These are phyloP conservation scores for Nemania sp. DNA, from an alignment of 2,329 filamentous ascomycete species.

Conservation along the genomic window DNA sequence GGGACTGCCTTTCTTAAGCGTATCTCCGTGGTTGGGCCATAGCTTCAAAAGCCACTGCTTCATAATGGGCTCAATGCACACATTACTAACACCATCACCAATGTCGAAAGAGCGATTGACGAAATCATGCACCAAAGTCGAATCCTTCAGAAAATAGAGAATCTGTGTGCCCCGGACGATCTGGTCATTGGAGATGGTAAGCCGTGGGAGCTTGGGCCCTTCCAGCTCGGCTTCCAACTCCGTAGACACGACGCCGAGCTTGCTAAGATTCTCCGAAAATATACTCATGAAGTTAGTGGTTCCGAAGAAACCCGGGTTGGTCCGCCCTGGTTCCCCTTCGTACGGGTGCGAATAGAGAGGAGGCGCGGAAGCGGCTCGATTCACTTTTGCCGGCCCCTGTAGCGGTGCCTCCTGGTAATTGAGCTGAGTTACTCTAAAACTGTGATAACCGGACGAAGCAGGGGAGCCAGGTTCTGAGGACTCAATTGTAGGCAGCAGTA, in stretches of 20 bases:
- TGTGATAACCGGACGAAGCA: slow-evolving; percentile 17
- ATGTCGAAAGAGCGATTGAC: slow-evolving; percentile 49
- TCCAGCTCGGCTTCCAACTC: slow-evolving; percentile 40
- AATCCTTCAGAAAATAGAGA: slow-evolving; percentile 51
- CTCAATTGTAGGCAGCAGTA: slow-evolving; percentile 44
- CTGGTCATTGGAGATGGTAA: slow-evolving; percentile 49
- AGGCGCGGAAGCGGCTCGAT: slow-evolving; percentile 51
- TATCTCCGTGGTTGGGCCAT: slow-evolving; percentile 46
- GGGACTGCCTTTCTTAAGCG: slow-evolving; percentile 49
- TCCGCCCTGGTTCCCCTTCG: slow-evolving; percentile 37
- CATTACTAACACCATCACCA: slow-evolving; percentile 45
- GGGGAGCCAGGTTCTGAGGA: slow-evolving; percentile 25
- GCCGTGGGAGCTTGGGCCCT: slow-evolving; percentile 42
- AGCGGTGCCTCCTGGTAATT: slow-evolving; percentile 25
- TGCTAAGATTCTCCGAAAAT: slow-evolving; percentile 50
- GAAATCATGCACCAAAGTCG: slow-evolving; percentile 48
- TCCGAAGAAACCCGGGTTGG: slow-evolving; percentile 50
- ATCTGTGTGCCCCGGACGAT: slow-evolving; percentile 50
- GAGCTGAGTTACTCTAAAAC: slow-evolving; percentile 17
- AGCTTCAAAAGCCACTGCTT: slow-evolving; percentile 51
- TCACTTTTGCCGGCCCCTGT: slow-evolving; percentile 40
- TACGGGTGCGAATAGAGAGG: slow-evolving; percentile 43
- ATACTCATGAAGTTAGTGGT: slow-evolving; percentile 50
- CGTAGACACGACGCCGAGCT: slow-evolving; percentile 44
- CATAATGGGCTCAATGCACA: slow-evolving; percentile 49